phyloP scores from a whole-genome alignment of 192 early-diverging fungal genomes.

The Kappamyces sp. region DNA sequence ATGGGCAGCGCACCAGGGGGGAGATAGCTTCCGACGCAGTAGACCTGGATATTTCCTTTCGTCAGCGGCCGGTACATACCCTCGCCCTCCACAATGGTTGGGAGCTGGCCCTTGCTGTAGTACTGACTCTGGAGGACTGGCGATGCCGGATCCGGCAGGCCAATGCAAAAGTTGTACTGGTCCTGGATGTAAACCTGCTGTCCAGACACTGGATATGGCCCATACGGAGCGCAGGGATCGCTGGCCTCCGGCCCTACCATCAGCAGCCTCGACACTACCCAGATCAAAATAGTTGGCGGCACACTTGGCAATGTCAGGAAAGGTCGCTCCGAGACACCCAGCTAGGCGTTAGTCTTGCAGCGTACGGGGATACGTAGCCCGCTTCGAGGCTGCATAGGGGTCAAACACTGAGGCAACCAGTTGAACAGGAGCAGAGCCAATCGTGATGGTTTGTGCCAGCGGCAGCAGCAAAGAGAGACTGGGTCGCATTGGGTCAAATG shows the following conservation, averaged over 20 bases:
- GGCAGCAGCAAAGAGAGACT: no score
- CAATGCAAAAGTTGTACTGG: constrained; percentile 32
- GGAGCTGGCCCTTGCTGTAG: constrained; percentile 20
- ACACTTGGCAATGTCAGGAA: not conserved
- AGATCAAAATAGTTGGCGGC: not conserved
- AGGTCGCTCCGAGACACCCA: not conserved
- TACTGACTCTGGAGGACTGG: constrained; percentile 21
- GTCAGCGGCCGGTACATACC: constrained; percentile 16
- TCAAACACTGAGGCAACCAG: no score
- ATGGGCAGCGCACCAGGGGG: constrained; percentile 20
- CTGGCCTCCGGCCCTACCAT: constrained; percentile 2
- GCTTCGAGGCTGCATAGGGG: no score
- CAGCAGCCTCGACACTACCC: not conserved
- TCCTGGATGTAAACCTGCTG: constrained; percentile 39
- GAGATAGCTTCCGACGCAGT: constrained; percentile 28
- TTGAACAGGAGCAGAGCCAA: no score
- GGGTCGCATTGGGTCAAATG: no score
- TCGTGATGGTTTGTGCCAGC: no score
- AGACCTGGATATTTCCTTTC: constrained; percentile 20
- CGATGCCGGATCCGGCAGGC: constrained; percentile 24
- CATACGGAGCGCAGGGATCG: constrained; percentile 19
- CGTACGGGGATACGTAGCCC: no score
- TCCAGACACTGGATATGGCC: constrained; percentile 13
- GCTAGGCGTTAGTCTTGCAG: not conserved
- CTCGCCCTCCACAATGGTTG: constrained; percentile 28